Evolutionary conservation across 2,329 filamentous ascomycete species (phyloP).

Genomic region (Beauveria asiatica): DNA sequence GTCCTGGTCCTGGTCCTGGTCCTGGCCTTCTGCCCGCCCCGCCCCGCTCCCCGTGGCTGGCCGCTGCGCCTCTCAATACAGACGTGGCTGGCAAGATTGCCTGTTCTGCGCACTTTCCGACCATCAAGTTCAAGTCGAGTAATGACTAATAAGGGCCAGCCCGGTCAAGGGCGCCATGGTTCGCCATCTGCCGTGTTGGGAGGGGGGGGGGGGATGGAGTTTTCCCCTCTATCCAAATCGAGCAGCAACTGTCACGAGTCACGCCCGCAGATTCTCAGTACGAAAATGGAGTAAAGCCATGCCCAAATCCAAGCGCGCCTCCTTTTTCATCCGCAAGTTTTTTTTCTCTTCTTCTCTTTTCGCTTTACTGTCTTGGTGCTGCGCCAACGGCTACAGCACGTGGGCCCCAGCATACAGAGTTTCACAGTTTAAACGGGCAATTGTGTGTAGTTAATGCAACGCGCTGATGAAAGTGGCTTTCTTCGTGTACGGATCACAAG

Average conservation of each 20-base stretch:
- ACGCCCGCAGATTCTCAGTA: too few species aligned
- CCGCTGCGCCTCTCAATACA: too few species aligned
- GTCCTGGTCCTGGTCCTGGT: not conserved
- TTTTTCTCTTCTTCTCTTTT: not conserved
- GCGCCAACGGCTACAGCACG: not conserved
- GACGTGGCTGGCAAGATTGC: not conserved
- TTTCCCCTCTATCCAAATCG: not conserved
- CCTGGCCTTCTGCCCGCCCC: not conserved
- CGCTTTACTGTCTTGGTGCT: not conserved
- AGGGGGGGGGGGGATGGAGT: not conserved
- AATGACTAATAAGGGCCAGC: not conserved
- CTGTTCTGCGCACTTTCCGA: conserved; percentile 5
- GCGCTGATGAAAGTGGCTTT: not conserved
- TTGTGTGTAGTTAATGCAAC: not conserved
- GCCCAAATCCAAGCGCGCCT: too few species aligned
- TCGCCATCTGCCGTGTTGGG: not conserved
- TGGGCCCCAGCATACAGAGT: not conserved
- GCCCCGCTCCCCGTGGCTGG: not conserved
- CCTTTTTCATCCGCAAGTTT: not conserved
- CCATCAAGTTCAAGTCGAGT: not conserved
- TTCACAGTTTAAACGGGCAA: not conserved
- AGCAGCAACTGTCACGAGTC: too few species aligned
- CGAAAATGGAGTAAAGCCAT: too few species aligned
- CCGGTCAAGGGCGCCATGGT: not conserved
- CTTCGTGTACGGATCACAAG: not conserved